A percentile compares a stretch with the other conserved stretches of the same genome.
phyloP scores from a whole-genome alignment of 805 yeast genomes.

The Saccharomycopsis oosterbeekiorum region DNA sequence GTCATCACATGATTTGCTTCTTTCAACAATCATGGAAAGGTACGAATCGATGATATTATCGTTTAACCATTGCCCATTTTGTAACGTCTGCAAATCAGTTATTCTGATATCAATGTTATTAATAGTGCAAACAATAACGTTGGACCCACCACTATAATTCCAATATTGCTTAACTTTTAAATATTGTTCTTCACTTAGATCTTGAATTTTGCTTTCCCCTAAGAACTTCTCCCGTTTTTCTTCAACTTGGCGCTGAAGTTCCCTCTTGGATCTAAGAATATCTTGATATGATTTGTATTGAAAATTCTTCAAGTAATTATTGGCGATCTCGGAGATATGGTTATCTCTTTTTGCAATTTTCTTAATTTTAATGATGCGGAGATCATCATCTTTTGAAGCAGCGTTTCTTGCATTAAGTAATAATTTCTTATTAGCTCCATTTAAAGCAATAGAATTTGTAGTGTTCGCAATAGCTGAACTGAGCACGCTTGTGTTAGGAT shows the following conservation, averaged over 20 bases:
- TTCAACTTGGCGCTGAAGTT: neutral
- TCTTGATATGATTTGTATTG: neutral
- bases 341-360: neutral
- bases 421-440: neutral
- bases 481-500: neutral
- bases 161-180: neutral
- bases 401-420: neutral
- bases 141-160: neutral
- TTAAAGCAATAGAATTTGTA: neutral
- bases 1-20: constrained; percentile 28
- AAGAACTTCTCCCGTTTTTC: neutral
- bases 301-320: neutral
- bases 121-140: neutral
- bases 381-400: neutral
- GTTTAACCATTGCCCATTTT: constrained; percentile 74
- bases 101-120: constrained; percentile 47
- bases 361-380: neutral
- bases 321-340: neutral
- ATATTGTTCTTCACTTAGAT: neutral
- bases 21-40: constrained; percentile 42
- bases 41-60: constrained; percentile 86
- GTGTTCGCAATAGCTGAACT: neutral
- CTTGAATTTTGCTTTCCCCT: neutral
- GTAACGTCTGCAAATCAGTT: constrained; percentile 62
- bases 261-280: neutral